Conservation (phyloP, 169 alveolate species). For the Miamiensis avidus region DNA sequence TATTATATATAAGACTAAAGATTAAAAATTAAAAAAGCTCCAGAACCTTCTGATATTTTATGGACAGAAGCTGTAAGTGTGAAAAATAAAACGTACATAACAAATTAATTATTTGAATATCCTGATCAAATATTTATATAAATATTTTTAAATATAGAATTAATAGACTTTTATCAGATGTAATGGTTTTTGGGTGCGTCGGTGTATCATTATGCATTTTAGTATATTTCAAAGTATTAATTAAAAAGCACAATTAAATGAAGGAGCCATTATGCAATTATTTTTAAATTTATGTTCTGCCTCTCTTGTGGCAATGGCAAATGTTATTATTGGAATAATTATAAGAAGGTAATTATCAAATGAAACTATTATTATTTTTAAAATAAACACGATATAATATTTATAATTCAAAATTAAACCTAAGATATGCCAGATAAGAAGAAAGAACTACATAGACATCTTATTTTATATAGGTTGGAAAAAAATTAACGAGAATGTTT, state of each 20-base stretch:
- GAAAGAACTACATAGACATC: slow-evolving; percentile 18
- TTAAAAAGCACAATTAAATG: neutral
- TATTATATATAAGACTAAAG: neutral
- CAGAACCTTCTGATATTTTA: slow-evolving; percentile 35
- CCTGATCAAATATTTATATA: neutral
- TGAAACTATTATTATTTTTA: too few relatives aligned
- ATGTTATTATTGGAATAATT: slow-evolving; percentile 16
- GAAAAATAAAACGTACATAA: neutral
- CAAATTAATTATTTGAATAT: too few relatives aligned
- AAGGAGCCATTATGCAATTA: neutral
- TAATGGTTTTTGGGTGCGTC: neutral
- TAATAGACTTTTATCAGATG: neutral
- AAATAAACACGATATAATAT: too few relatives aligned
- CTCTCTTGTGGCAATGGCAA: slow-evolving; percentile 22
- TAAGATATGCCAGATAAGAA: slow-evolving; percentile 17
- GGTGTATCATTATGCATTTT: neutral
- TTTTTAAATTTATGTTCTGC: slow-evolving; percentile 5
- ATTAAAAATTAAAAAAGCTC: slow-evolving; percentile 25
- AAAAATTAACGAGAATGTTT: slow-evolving; percentile 16
- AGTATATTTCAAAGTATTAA: slow-evolving; percentile 5
- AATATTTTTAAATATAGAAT: neutral
- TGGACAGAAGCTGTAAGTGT: slow-evolving; percentile 28
- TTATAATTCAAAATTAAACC: neutral
- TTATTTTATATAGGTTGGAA: slow-evolving; percentile 30
- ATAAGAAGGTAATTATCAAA: neutral